Evolutionary conservation across 164 flowering plant species (phyloP).

Genomic region (Litsea cubeba): DNA sequence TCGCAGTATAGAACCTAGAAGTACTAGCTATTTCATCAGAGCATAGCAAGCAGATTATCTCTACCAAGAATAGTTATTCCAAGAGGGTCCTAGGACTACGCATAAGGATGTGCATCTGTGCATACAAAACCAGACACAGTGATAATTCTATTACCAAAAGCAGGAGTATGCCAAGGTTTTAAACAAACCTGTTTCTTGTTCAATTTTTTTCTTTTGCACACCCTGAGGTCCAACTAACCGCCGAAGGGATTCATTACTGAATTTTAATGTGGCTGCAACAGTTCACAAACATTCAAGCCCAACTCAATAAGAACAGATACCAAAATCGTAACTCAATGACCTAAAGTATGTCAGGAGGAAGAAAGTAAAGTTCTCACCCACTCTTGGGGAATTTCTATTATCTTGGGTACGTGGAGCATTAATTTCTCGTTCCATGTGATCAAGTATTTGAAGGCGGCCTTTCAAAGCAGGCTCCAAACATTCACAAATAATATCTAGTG

Average conservation of each 20-base stretch:
- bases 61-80: background rate
- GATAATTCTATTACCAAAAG: background rate
- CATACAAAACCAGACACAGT: no score
- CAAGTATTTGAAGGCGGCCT: slow-evolving; percentile 85
- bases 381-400: slow-evolving; percentile 55
- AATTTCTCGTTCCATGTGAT: slow-evolving; percentile 83
- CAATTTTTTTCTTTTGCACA: slow-evolving; percentile 67
- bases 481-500: slow-evolving; percentile 87
- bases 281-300: slow-evolving; percentile 5
- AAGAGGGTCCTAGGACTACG: background rate
- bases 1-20: background rate
- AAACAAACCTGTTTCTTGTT: slow-evolving; percentile 77
- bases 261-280: slow-evolving; percentile 67
- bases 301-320: background rate
- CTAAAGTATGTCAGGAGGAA: no score
- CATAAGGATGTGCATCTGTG: background rate
- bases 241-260: slow-evolving; percentile 71
- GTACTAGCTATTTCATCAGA: background rate
- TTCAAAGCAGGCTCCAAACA: slow-evolving; percentile 67
- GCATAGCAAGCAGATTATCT: background rate
- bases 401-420: slow-evolving; percentile 70
- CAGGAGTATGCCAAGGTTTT: background rate
- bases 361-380: slow-evolving; percentile 40
- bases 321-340: background rate
- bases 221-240: slow-evolving; percentile 89